phyloP scores from a whole-genome alignment of 2,329 filamentous ascomycete species.

The Sordariomycetes sp. region DNA sequence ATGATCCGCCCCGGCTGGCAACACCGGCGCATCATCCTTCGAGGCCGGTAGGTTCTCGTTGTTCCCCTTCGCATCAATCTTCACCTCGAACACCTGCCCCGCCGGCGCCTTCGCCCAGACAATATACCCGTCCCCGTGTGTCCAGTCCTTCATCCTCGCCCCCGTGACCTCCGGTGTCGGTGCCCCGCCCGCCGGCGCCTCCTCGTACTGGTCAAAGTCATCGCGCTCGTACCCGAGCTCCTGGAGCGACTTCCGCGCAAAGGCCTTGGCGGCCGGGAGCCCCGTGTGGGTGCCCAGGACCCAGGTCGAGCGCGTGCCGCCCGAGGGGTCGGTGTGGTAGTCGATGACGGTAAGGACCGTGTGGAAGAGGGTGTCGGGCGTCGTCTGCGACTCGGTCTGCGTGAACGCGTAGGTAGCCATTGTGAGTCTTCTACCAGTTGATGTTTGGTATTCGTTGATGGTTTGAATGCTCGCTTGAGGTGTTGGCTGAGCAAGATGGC shows the following conservation, averaged over 20 bases:
- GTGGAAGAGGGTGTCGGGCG: constrained; percentile 21
- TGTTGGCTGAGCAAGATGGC: background rate
- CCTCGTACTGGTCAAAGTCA: constrained; percentile 21
- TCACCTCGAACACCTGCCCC: constrained; percentile 22
- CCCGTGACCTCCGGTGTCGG: background rate
- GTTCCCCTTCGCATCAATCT: constrained; percentile 23
- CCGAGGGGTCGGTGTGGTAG: constrained; percentile 12
- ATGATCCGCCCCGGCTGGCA: constrained; percentile 13
- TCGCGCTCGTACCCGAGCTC: constrained; percentile 19
- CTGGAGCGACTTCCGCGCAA: constrained; percentile 16
- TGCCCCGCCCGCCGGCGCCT: constrained; percentile 6
- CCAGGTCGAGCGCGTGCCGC: constrained; percentile 15
- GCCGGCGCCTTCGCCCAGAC: constrained; percentile 20
- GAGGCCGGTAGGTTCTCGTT: constrained; percentile 12
- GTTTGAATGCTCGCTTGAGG: background rate
- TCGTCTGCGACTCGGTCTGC: background rate
- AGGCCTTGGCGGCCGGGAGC: constrained; percentile 21
- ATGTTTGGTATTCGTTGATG: background rate
- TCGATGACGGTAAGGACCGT: constrained; percentile 20
- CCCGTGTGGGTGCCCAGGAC: constrained; percentile 23
- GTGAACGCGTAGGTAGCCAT: background rate
- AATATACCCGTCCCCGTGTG: constrained; percentile 21
- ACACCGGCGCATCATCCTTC: constrained; percentile 9
- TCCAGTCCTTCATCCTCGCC: constrained; percentile 15
- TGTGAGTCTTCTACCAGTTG: background rate